Evolutionary conservation across 371 early-diverging fungal species (phyloP).

Genomic region (Mortierella sp.): DNA sequence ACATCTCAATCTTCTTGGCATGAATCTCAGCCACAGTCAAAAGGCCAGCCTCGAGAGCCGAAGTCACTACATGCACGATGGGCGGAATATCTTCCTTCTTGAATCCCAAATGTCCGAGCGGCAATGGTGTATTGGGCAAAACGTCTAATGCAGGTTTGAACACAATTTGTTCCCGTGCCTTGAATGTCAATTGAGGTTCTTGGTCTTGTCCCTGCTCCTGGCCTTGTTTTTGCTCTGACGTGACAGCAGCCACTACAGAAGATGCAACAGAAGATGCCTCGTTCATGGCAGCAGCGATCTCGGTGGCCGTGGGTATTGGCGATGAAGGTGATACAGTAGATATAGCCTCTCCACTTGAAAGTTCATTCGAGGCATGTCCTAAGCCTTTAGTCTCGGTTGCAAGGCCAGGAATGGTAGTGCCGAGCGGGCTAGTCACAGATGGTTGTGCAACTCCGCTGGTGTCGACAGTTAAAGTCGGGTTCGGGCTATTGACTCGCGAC

Average conservation of each 20-base stretch:
- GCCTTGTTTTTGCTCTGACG: background rate
- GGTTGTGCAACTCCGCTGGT: background rate
- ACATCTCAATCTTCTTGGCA: slow-evolving; percentile 44
- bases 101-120: slow-evolving; percentile 52
- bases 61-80: slow-evolving; percentile 46
- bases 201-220: background rate
- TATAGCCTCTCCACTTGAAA: background rate
- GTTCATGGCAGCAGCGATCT: background rate
- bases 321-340: slow-evolving; percentile 6
- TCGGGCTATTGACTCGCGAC: slow-evolving; percentile 27
- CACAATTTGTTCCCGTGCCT: slow-evolving; percentile 49
- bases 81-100: slow-evolving; percentile 58
- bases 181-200: slow-evolving; percentile 27
- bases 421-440: background rate
- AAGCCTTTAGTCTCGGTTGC: background rate
- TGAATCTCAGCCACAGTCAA: slow-evolving; percentile 44
- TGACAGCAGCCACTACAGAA: background rate
- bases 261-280: background rate
- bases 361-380: background rate
- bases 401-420: background rate
- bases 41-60: slow-evolving; percentile 36
- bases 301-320: slow-evolving; percentile 4
- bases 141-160: slow-evolving; percentile 53
- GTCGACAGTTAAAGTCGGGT: background rate
- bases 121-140: slow-evolving; percentile 54